Evolutionary conservation across 176 grass and related monocot genomes (phyloP).

Genomic region (Aegilops bicornis): DNA sequence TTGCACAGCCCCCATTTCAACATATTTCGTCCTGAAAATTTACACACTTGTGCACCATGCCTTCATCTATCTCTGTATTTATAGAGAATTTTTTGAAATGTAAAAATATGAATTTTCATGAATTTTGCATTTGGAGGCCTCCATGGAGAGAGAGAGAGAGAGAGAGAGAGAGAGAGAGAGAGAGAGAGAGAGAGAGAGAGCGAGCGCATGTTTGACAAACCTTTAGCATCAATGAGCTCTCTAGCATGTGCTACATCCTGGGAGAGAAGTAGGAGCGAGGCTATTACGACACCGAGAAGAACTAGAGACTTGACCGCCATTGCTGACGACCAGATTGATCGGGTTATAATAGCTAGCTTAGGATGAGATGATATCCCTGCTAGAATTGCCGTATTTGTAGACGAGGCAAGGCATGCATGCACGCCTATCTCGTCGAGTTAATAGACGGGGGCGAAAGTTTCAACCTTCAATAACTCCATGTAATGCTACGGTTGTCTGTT

Average conservation of each 20-base stretch:
- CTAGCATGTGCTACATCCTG: constrained; percentile 1
- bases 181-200: no score
- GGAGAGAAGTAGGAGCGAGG: constrained; percentile 8
- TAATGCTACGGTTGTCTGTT: constrained; percentile 4
- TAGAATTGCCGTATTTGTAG: constrained; percentile 25
- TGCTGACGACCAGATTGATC: background rate
- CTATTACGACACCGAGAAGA: constrained; percentile 27
- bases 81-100: no score
- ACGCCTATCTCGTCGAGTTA: background rate
- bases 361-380: background rate
- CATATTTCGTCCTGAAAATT: no score
- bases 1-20: no score
- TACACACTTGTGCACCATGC: no score
- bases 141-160: no score
- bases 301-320: constrained; percentile 16
- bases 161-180: no score
- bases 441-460: background rate
- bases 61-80: no score
- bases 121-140: no score
- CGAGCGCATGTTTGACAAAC: background rate
- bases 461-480: background rate
- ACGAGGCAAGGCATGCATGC: background rate
- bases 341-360: background rate
- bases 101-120: no score
- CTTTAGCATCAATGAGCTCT: constrained; percentile 33